phyloP scores from a whole-genome alignment of 1,139 yeast species.

The Lodderomyces jiufengensis region DNA sequence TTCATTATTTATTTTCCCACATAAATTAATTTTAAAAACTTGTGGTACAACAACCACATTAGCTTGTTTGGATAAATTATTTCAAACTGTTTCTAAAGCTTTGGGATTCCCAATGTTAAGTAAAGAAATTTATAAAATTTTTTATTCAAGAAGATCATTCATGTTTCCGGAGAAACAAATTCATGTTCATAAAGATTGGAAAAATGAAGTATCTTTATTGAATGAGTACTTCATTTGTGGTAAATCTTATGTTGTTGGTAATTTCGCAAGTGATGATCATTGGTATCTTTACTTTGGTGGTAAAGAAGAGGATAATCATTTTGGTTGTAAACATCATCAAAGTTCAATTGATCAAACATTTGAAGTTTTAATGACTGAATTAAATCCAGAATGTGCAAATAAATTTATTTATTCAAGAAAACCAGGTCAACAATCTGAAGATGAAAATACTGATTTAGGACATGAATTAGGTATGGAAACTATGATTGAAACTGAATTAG shows the following conservation, averaged over 20 bases:
- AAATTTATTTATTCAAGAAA: constrained; percentile 59
- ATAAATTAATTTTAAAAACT: constrained; percentile 82
- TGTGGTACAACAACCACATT: constrained; percentile 96
- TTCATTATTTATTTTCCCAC: constrained; percentile 83
- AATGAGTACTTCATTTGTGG: constrained; percentile 62
- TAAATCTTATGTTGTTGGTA: constrained; percentile 77
- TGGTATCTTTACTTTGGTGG: constrained; percentile 86
- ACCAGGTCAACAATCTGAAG: constrained; percentile 46
- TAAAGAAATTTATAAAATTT: constrained; percentile 57
- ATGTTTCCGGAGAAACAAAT: constrained; percentile 89
- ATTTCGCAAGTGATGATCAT: constrained; percentile 68
- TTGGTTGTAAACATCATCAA: not conserved
- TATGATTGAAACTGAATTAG: constrained; percentile 58
- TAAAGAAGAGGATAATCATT: constrained; percentile 12
- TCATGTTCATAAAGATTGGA: constrained; percentile 83
- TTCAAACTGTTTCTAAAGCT: constrained; percentile 40
- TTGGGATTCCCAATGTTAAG: constrained; percentile 20
- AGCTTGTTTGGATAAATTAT: constrained; percentile 66
- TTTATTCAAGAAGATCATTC: constrained; percentile 87
- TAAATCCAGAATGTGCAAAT: constrained; percentile 55
- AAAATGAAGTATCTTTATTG: constrained; percentile 68
- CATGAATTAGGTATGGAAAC: constrained; percentile 71
- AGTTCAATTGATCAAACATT: constrained; percentile 64
- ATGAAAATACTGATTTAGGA: constrained; percentile 66
- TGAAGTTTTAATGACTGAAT: constrained; percentile 88